Base-by-base conservation (phyloP, 2,329 filamentous ascomycete species). In the Alternaria triticina region DNA sequence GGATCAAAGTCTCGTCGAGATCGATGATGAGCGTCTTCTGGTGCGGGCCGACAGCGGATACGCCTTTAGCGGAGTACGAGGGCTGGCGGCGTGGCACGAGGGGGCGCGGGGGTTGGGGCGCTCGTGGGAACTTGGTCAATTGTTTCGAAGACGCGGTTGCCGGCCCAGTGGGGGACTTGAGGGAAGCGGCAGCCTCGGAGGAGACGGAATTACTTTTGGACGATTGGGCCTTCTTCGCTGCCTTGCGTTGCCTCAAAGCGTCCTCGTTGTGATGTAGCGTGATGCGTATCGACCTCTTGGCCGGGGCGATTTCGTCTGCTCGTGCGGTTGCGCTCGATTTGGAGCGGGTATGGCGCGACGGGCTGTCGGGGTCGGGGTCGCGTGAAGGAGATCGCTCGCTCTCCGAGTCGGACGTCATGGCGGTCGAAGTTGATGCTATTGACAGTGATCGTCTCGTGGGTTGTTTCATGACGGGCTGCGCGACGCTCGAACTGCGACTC, bases 21-120 rank as follows among this genome's bases (percentile, higher is more conserved):
- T 99, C 96, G 56, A 99, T 86, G 68, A 99, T 94, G 63, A 99
- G 83, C 0, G 96, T 99, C 85, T 99, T 99, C 75, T 96, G 91
- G 64, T 80, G 77, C 58, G 79, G 79, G 3, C 78, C 78, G 57
- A 80, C 70, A 44, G 75, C 73, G 22, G 76, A 77, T 44, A 71
- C 61, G 17, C 73, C 77, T 55, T 75, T 71, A 6, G 72, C 70
- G 45, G 93, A 87, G 77, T 97, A 97, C 1, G 94, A 97, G 20
- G 94, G 93, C 74, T 97, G 92, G 58, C 94, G 90, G 65, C 90
- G 89, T 27, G 96, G 96, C 59, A 99, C 92, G 54, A 99, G 84
- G 5, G 96, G 96, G 64, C 95, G 88, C 49, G 96, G 96, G 51
- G 96, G 94, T 43, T 92, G 91, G 20, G 94, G 95, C 25, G 92